Evolutionary conservation across 305 asterid species (phyloP), one percentile per base, ranked within the genome.

Genomic region (Nicotiana rustica): DNA sequence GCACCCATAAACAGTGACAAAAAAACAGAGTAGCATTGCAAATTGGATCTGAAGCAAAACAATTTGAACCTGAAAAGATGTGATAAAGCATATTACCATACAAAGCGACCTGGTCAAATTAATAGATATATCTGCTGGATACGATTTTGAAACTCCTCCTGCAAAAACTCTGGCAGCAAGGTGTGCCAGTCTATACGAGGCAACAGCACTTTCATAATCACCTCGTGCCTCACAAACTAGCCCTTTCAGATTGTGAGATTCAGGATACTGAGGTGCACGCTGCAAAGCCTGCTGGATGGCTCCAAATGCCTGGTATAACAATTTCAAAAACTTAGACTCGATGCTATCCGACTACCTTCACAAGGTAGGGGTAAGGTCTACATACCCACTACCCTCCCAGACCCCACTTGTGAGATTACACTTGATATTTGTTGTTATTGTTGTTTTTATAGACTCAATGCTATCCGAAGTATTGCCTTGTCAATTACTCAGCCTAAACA

Each of bases 161-260:
- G 87, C 84, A 88, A 81, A 86, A 77, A 90, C 88, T 87, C 80
- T 82, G 80, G 93, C 82, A 82, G 95, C 93, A 89, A 67, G 89
- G 75, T 89, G 90, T 59, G 98, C 99, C 64, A 93, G 90, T 89
- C 92, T 92, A 92, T 91, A 96, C 81, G 98, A 93, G 79, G 88
- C 80, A 86, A 87, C 86, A 82, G 99, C 99, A 89, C 95, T 86
- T 85, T 83, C 89, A 88, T 93, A 92, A 88, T 93, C 98, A 85
- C 84, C 86, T 80, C 95, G 92, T 87, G 96, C 93, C 90, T 96
- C 99, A 81, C 98, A 93, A 55, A 91, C 92, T 78, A 96, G 92
- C 67, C 99, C 99, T 86, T 90, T 88, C 90, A 96, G 86, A 87
- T 96, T 96, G 91, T 96, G 99, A 81, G 97, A 85, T 84, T 96